phyloP scores from a whole-genome alignment of 108 stramenopile species.

The Schizochytrium sp. region DNA sequence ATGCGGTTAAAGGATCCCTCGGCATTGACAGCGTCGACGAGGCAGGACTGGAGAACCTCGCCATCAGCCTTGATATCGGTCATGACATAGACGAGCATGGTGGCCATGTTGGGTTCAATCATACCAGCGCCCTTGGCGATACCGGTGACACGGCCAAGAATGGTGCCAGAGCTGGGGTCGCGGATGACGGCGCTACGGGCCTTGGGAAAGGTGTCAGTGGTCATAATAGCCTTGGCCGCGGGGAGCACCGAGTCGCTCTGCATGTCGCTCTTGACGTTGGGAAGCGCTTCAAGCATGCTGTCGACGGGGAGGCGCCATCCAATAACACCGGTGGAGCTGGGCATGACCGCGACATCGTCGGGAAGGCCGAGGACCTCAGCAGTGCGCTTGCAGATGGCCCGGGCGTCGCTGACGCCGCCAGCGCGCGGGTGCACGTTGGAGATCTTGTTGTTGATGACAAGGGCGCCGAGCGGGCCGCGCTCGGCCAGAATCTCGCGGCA shows the following conservation, averaged over 20 bases:
- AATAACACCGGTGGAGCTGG: conserved; percentile 78
- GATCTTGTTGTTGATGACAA: conserved; percentile 47
- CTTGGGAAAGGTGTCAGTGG: conserved; percentile 56
- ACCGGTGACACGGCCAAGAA: conserved; percentile 27
- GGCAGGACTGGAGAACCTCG: conserved; percentile 50
- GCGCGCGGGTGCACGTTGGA: conserved; percentile 48
- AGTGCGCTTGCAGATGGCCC: conserved; percentile 22
- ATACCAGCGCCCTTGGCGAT: conserved; percentile 92
- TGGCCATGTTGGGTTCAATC: conserved; percentile 96
- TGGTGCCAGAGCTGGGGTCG: not conserved
- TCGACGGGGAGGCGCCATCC: conserved; percentile 93
- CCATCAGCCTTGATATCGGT: conserved; percentile 58
- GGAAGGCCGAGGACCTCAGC: conserved; percentile 19
- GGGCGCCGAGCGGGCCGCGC: not conserved
- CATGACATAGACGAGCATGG: conserved; percentile 86
- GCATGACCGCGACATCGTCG: conserved; percentile 31
- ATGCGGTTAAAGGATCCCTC: conserved; percentile 83
- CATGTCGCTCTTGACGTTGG: conserved; percentile 58
- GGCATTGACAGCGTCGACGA: conserved; percentile 67
- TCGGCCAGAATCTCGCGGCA: conserved; percentile 27
- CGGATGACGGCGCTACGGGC: conserved; percentile 12
- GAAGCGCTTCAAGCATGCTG: conserved; percentile 65
- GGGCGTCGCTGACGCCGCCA: conserved; percentile 18
- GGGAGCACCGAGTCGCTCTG: conserved; percentile 66
- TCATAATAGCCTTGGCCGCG: conserved; percentile 66